Base-by-base conservation (phyloP, 1,284 basidiomycete species). In the Melampsora larici-populina region DNA sequence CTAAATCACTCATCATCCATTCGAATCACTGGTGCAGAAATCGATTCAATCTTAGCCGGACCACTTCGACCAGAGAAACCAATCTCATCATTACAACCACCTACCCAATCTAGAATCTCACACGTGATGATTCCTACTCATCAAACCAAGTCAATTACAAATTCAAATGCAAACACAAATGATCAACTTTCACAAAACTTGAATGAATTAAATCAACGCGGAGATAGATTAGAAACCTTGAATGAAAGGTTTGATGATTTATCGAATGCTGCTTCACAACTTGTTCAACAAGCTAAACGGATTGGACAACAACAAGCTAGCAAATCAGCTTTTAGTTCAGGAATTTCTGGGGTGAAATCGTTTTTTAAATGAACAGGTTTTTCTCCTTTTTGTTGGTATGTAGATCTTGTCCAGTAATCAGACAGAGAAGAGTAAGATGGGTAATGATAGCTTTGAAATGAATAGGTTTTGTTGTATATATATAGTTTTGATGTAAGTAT, bases 181-280 rank as follows among this genome's bases (percentile, higher is more conserved):
- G 26, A 36, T 21, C 62, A 64, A 64, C 26, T 78, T 6, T 51
- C n/a, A n/a, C 66, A 78, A 63, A 78, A 78, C 29, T 63, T 78
- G 24, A 66, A 78, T 26, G 75, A 58, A 21, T 65, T 78, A 40
- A 58, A 78, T 55, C 66, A 78, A 65, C 51, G 75, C 11, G 51
- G 65, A 29, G 75, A 78, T 51, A 49, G 75, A 70, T 64, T 78
- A 15, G 40, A 64, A 18, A 40, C 49, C 24, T 40, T 78, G 7
- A 78, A 78, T 36, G 75, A 78, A 70, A 68, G 60, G 36, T 70
- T 78, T 63, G 68, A 70, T 36, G 75, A 78, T 9, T 15, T 78
- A 24, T 49, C 75, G 1, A 43, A 48, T 29, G 46, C 66, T 31
- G 55, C 67, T 17, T 60, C 63, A 21, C 49, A 78, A 33, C 48